Percentiles rank a stretch among this genome's conserved stretches.
These are phyloP conservation scores for Colletotrichum sp. DNA, from an alignment of 2,329 filamentous ascomycete genomes.

Conservation along the genomic window DNA sequence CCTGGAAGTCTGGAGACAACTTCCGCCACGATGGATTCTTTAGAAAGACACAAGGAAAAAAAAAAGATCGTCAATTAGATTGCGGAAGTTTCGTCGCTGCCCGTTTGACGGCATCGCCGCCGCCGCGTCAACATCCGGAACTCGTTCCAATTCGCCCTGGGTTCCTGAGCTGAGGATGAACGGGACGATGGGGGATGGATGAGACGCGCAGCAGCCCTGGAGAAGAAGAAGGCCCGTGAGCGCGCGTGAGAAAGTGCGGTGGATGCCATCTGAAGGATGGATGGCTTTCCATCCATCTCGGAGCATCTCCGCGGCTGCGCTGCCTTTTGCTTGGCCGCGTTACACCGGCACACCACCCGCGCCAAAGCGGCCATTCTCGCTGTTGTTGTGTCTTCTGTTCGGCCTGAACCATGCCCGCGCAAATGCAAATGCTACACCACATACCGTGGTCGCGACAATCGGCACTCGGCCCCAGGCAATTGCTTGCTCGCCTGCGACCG, in stretches of 20 bases:
- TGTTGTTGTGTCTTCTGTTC: neutral
- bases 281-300: neutral
- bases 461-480: neutral
- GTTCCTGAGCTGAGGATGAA: neutral
- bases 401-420: neutral
- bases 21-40: neutral
- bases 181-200: neutral
- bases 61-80: neutral
- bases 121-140: neutral
- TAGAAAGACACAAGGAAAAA: neutral
- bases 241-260: neutral
- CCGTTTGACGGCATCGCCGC: slow-evolving; percentile 3
- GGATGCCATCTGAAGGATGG: neutral
- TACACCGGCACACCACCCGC: neutral
- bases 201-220: neutral
- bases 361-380: neutral
- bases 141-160: neutral
- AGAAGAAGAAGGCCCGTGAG: neutral
- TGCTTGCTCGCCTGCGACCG: neutral
- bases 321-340: neutral
- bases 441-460: neutral
- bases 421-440: neutral
- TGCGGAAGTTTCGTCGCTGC: slow-evolving; percentile 6
- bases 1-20: neutral
- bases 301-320: neutral